Evolutionary conservation across 2,329 filamentous ascomycete genomes (phyloP).

Genomic region (Akanthomyces lecanii): DNA sequence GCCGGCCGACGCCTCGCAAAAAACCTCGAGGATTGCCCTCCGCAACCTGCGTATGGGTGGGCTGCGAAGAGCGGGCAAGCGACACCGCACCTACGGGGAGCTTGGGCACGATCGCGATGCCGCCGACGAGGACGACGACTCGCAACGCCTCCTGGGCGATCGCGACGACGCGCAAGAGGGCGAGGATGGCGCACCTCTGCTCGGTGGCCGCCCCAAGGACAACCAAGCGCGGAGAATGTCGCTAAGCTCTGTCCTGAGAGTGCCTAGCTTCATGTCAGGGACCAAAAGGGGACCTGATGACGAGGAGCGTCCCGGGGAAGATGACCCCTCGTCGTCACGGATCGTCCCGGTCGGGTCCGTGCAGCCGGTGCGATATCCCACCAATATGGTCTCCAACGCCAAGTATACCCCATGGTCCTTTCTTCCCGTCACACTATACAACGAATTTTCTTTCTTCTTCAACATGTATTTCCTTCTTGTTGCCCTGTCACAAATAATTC

Average conservation of each 20-base stretch:
- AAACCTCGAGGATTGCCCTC: conserved; percentile 62
- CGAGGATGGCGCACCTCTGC: conserved; percentile 68
- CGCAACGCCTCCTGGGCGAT: conserved; percentile 61
- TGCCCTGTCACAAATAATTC: conserved; percentile 88
- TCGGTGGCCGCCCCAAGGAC: conserved; percentile 39
- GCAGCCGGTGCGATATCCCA: conserved; percentile 74
- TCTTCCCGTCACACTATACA: conserved; percentile 89
- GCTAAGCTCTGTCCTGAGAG: conserved; percentile 23
- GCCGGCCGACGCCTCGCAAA: conserved; percentile 33
- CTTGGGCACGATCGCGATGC: conserved; percentile 53
- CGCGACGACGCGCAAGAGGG: conserved; percentile 56
- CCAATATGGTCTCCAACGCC: conserved; percentile 90
- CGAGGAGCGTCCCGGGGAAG: conserved; percentile 48
- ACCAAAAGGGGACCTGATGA: conserved; percentile 31
- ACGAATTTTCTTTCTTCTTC: conserved; percentile 99
- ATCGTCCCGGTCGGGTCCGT: conserved; percentile 69
- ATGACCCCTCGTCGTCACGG: conserved; percentile 67
- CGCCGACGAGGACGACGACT: conserved; percentile 66
- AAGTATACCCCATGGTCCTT: conserved; percentile 97
- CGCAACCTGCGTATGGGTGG: conserved; percentile 66
- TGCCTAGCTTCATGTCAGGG: conserved; percentile 29
- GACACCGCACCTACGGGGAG: conserved; percentile 55
- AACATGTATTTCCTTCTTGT: conserved; percentile 98
- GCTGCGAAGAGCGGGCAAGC: conserved; percentile 52
- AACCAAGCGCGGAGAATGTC: conserved; percentile 23